Evolutionary conservation across 2,329 filamentous ascomycete genomes (phyloP).

Genomic region (Sporothrix variecibatus): DNA sequence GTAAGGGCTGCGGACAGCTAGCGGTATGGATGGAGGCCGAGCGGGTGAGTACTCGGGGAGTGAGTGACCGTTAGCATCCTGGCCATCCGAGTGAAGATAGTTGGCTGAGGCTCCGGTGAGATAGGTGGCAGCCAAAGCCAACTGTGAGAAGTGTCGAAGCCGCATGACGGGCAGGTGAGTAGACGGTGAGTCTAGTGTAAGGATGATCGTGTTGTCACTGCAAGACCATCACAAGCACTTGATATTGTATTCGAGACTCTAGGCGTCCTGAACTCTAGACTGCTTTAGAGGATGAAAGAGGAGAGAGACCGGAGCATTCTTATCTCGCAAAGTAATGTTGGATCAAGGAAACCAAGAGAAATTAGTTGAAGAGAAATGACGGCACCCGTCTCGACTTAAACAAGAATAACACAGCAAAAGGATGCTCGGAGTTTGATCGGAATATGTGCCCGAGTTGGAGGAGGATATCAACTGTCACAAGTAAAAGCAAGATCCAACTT

Average conservation of each 20-base stretch:
- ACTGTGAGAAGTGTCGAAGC: neutral
- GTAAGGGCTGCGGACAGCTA: constrained; percentile 57
- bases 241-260: neutral
- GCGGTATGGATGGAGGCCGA: constrained; percentile 53
- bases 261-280: neutral
- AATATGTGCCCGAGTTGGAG: too few species aligned
- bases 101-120: neutral
- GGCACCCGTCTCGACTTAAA: neutral
- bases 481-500: neutral
- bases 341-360: too few species aligned
- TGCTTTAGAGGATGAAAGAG: neutral
- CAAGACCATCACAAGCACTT: neutral
- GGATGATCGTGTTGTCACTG: neutral
- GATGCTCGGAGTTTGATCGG: too few species aligned
- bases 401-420: neutral
- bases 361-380: neutral
- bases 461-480: neutral
- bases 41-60: constrained; percentile 25
- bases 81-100: constrained; percentile 21
- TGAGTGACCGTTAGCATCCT: constrained; percentile 23
- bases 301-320: neutral
- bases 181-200: neutral
- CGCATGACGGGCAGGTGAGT: neutral
- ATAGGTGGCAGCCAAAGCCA: neutral
- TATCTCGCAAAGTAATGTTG: neutral